Evolutionary conservation across 2,329 filamentous ascomycete genomes (phyloP).

Genomic region (Sporothrix humicola): DNA sequence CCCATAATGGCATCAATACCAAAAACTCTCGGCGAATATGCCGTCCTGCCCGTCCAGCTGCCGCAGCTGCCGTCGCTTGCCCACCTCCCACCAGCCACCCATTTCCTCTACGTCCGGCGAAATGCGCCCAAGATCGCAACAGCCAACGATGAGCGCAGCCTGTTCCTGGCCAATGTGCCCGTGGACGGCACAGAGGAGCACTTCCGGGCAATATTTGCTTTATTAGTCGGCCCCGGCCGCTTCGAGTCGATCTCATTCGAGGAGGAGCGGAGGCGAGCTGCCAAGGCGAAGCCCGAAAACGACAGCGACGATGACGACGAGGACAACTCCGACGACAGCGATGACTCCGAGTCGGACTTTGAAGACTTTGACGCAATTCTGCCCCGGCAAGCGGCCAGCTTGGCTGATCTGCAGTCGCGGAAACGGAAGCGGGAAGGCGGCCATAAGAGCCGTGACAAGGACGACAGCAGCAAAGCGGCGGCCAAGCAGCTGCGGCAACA

Average conservation of each 20-base stretch:
- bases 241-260: conserved; percentile 82
- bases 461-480: conserved; percentile 20
- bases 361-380: conserved; percentile 43
- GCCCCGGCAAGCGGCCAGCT: conserved; percentile 51
- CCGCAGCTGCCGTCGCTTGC: conserved; percentile 66
- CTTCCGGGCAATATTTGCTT: conserved; percentile 75
- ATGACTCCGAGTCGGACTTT: conserved; percentile 14
- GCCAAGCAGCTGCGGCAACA: conserved; percentile 35
- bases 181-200: conserved; percentile 80
- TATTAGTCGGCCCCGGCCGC: conserved; percentile 75
- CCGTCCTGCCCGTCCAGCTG: conserved; percentile 70
- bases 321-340: not conserved
- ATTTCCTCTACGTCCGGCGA: conserved; percentile 85
- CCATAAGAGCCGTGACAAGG: conserved; percentile 34
- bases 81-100: conserved; percentile 61
- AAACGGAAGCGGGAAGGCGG: conserved; percentile 56
- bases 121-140: conserved; percentile 81
- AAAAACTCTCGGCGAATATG: conserved; percentile 62
- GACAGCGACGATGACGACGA: not conserved
- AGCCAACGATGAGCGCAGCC: conserved; percentile 73
- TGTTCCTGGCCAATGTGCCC: conserved; percentile 92
- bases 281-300: conserved; percentile 9
- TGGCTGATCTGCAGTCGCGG: conserved; percentile 51
- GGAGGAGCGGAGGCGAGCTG: conserved; percentile 54
- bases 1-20: conserved; percentile 45